A percentile compares a stretch with the other conserved stretches of the same genome.
These are phyloP conservation scores for Microcyclospora tardicrescens DNA, from an alignment of 2,329 filamentous ascomycete species.

Conservation along the genomic window DNA sequence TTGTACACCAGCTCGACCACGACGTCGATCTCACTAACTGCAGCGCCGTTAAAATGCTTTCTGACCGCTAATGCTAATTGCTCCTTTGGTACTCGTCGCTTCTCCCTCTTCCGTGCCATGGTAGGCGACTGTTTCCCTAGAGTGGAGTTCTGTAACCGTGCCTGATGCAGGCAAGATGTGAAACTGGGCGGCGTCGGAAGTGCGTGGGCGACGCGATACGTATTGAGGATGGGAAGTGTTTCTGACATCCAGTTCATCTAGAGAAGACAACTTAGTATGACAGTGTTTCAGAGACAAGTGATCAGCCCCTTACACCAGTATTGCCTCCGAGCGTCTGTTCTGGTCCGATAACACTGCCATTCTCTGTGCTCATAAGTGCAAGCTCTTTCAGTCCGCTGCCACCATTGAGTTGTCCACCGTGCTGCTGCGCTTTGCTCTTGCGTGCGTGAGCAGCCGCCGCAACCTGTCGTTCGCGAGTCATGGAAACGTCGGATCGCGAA, in stretches of 20 bases:
- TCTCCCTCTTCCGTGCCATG: constrained; percentile 53
- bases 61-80: constrained; percentile 58
- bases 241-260: constrained; percentile 55
- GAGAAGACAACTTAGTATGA: background rate
- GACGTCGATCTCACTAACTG: constrained; percentile 69
- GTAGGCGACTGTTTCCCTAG: constrained; percentile 64
- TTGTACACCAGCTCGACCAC: constrained; percentile 70
- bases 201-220: constrained; percentile 61
- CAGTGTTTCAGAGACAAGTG: background rate
- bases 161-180: constrained; percentile 36
- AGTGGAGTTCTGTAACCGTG: constrained; percentile 35
- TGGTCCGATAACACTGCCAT: constrained; percentile 5
- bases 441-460: constrained; percentile 26
- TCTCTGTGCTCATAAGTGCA: constrained; percentile 13
- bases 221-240: constrained; percentile 54
- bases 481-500: constrained; percentile 21
- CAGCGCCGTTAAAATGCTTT: constrained; percentile 72
- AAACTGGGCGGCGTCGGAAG: constrained; percentile 61
- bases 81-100: constrained; percentile 57
- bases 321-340: constrained; percentile 1
- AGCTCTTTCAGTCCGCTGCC: constrained; percentile 15
- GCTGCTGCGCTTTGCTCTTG: constrained; percentile 20
- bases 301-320: constrained; percentile 7
- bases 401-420: too few relatives aligned
- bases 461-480: constrained; percentile 30